Evolutionary conservation across 2,329 filamentous ascomycete genomes (phyloP).

Genomic region (Penicillium sp.): DNA sequence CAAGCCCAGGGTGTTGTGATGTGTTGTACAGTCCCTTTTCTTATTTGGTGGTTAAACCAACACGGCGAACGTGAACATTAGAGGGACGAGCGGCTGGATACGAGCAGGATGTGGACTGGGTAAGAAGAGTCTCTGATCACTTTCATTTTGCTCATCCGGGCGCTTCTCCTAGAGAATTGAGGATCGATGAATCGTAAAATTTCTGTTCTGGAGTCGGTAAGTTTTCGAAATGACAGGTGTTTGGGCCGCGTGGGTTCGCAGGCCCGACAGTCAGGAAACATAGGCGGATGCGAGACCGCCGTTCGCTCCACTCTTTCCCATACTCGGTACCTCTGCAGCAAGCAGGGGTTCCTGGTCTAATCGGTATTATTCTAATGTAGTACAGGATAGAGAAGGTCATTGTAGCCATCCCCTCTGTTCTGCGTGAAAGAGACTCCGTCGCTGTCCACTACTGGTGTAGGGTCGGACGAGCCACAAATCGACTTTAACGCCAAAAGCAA

Average conservation of each 20-base stretch:
- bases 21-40: constrained; percentile 6
- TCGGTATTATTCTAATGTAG: constrained; percentile 12
- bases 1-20: constrained; percentile 1
- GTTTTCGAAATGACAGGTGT: constrained; percentile 22
- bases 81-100: background rate
- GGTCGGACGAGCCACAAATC: background rate
- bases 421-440: background rate
- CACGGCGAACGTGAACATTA: background rate
- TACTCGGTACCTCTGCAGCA: constrained; percentile 16
- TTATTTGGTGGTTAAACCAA: constrained; percentile 5
- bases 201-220: background rate
- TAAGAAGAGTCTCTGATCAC: too few species aligned
- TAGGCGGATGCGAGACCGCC: constrained; percentile 39
- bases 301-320: constrained; percentile 37
- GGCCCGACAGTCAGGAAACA: constrained; percentile 44
- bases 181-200: background rate
- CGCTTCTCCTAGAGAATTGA: background rate
- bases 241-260: constrained; percentile 32
- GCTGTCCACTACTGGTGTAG: background rate
- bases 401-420: background rate
- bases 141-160: background rate
- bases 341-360: constrained; percentile 20
- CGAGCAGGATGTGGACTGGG: background rate
- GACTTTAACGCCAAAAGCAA: background rate
- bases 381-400: constrained; percentile 11